Conservation (phyloP, 768 basidiomycete species). For the Sporobolomyces pararoseus region DNA sequence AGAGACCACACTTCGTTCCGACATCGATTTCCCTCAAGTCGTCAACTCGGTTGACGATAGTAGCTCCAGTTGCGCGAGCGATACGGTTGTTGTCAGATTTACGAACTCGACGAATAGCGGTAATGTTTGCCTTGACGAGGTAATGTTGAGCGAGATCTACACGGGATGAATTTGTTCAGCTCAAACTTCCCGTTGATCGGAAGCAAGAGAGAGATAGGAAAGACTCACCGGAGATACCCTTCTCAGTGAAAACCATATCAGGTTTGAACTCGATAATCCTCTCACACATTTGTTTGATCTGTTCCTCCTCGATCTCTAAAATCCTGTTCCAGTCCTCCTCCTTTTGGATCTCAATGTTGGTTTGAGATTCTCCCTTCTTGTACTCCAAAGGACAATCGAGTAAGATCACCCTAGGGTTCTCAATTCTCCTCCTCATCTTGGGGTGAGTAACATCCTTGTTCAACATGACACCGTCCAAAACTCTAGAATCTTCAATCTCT, state of each 20-base stretch:
- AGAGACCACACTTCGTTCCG: slow-evolving; percentile 90
- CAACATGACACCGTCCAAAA: slow-evolving; percentile 86
- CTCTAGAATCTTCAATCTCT: slow-evolving; percentile 86
- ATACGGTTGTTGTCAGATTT: slow-evolving; percentile 99
- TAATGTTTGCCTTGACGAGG: slow-evolving; percentile 77
- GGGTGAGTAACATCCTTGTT: slow-evolving; percentile 99
- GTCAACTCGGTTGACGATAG: slow-evolving; percentile 93
- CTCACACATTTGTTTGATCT: slow-evolving; percentile 79
- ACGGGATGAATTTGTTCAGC: neutral
- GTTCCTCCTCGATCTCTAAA: slow-evolving; percentile 94
- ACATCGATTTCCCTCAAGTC: slow-evolving; percentile 88
- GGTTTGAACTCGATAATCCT: slow-evolving; percentile 89
- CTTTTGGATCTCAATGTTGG: slow-evolving; percentile 95
- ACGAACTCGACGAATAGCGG: slow-evolving; percentile 92
- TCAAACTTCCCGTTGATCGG: neutral
- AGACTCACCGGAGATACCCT: slow-evolving; percentile 79
- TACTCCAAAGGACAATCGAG: slow-evolving; percentile 88
- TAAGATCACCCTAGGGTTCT: slow-evolving; percentile 79
- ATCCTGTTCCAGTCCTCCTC: slow-evolving; percentile 89
- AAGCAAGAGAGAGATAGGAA: neutral
- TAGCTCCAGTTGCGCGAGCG: slow-evolving; percentile 89
- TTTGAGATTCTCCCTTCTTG: slow-evolving; percentile 98
- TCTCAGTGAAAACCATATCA: slow-evolving; percentile 91
- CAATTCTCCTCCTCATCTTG: slow-evolving; percentile 86
- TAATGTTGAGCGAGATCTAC: slow-evolving; percentile 89